phyloP scores from a whole-genome alignment of 1,284 basidiomycete genomes.

The Gomphus bonarii region DNA sequence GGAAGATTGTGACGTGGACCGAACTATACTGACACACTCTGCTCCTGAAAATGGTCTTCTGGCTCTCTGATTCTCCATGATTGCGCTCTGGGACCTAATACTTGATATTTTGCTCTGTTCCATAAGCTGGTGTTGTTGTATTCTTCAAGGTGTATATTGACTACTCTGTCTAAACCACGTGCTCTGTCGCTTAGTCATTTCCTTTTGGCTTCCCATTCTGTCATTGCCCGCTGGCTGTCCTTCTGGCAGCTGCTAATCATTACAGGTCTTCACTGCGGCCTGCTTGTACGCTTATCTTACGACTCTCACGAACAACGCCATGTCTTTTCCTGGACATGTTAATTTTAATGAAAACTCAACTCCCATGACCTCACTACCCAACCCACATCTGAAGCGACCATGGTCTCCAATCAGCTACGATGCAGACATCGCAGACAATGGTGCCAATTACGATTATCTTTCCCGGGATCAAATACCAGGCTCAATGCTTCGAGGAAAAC shows the following conservation, averaged over 20 bases:
- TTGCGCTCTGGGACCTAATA: neutral
- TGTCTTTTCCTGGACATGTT: constrained; percentile 4
- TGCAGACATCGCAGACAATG: neutral
- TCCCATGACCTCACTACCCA: neutral
- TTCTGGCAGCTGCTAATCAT: no score
- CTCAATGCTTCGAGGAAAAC: neutral
- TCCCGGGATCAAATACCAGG: neutral
- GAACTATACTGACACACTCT: neutral
- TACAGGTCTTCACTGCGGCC: neutral
- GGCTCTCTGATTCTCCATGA: neutral
- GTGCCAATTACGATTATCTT: neutral
- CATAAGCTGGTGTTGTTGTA: neutral
- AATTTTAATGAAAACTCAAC: neutral
- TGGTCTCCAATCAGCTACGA: constrained; percentile 3
- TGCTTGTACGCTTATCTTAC: neutral
- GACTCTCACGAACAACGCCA: neutral
- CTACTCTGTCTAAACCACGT: neutral
- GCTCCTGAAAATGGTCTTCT: neutral
- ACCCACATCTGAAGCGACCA: neutral
- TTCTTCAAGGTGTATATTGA: neutral
- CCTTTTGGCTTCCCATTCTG: neutral
- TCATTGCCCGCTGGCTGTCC: neutral
- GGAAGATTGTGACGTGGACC: neutral
- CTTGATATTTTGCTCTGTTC: neutral
- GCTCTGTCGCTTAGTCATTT: neutral